phyloP scores from a whole-genome alignment of 345 rosid genomes.

The Hibiscus trionum region DNA sequence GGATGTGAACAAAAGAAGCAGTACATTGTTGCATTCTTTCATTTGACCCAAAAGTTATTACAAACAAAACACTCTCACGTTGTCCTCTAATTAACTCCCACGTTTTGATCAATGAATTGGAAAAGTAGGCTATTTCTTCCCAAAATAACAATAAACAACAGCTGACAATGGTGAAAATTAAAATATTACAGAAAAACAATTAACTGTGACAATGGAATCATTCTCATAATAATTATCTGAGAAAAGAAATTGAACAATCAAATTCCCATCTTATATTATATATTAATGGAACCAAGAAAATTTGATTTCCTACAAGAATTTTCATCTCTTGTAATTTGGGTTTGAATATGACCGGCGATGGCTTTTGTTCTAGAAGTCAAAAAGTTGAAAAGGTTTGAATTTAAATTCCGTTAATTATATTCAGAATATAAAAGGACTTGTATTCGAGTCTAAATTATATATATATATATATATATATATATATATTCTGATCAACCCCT shows the following conservation, averaged over 20 bases:
- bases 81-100: background rate
- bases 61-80: background rate
- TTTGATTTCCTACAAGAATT: background rate
- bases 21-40: background rate
- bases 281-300: background rate
- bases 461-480: no score
- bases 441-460: no score
- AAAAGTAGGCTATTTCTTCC: background rate
- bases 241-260: background rate
- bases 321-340: background rate
- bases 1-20: background rate
- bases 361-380: background rate
- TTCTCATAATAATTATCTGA: background rate
- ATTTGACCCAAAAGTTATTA: background rate
- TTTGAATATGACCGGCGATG: conserved; percentile 4
- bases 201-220: background rate
- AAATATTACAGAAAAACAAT: background rate
- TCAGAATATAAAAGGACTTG: no score
- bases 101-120: background rate
- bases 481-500: no score
- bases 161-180: background rate
- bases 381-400: background rate
- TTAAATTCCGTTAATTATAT: no score
- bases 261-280: background rate
- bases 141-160: background rate